Percentiles rank a stretch among this genome's conserved stretches.
These are phyloP conservation scores for Irpex rosettiformis DNA, from an alignment of 1,284 basidiomycete genomes.

Conservation along the genomic window DNA sequence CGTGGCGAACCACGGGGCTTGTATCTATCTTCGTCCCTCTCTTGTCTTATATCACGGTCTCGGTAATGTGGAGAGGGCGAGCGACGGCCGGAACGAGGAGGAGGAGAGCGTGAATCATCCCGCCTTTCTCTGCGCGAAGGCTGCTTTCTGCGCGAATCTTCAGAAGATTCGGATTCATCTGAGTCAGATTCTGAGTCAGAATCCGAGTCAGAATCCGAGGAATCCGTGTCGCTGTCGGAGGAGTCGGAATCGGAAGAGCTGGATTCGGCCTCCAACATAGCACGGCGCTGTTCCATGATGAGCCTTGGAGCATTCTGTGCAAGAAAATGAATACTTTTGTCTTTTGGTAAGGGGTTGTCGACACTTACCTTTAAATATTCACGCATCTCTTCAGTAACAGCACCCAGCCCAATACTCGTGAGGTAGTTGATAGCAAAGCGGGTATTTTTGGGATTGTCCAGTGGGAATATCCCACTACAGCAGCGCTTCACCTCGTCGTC, in stretches of 20 bases:
- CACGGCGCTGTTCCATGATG: slow-evolving; percentile 90
- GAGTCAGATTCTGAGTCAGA: slow-evolving; percentile 34
- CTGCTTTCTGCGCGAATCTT: slow-evolving; percentile 22
- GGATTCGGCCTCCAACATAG: slow-evolving; percentile 72
- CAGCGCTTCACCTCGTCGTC: slow-evolving; percentile 77
- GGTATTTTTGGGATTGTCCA: slow-evolving; percentile 95
- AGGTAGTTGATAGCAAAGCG: slow-evolving; percentile 98
- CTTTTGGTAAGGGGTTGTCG: neutral
- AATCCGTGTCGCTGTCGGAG: slow-evolving; percentile 36
- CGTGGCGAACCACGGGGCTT: slow-evolving; percentile 30
- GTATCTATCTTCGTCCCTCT: slow-evolving; percentile 23
- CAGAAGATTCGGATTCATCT: slow-evolving; percentile 33
- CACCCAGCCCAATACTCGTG: slow-evolving; percentile 90
- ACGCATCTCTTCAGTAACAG: slow-evolving; percentile 93
- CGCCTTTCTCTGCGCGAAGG: slow-evolving; percentile 27
- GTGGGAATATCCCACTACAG: slow-evolving; percentile 89
- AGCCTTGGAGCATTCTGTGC: slow-evolving; percentile 85
- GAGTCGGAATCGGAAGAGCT: slow-evolving; percentile 55
- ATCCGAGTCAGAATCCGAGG: slow-evolving; percentile 31
- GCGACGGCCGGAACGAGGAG: slow-evolving; percentile 14
- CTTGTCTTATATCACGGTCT: slow-evolving; percentile 20
- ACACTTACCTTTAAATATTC: slow-evolving; percentile 83
- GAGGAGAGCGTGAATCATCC: slow-evolving; percentile 22
- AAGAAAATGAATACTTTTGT: neutral
- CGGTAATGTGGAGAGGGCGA: slow-evolving; percentile 27